Evolutionary conservation across 768 basidiomycete genomes (phyloP), one percentile per base, ranked within the genome.

Genomic region (Rhizopogon vulgaris): DNA sequence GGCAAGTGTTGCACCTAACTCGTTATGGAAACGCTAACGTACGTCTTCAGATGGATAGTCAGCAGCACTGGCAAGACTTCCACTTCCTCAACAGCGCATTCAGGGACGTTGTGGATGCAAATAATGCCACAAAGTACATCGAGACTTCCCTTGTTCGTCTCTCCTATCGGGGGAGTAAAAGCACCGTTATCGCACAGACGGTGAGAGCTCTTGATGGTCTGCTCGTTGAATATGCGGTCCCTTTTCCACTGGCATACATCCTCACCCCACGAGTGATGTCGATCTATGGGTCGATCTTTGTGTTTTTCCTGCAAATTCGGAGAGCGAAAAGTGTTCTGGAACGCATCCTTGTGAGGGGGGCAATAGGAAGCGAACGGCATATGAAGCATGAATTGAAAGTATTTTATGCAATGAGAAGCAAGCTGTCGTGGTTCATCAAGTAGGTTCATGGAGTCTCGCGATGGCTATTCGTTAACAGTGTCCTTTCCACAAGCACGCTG

Each of bases 401-500:
- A 12, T 83, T 91, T 58, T 89, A 88, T 63, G 85, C 85, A 0
- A 78, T 90, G 75, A 71, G 89, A 55, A 81, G 83, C 57, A 82
- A 84, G 51, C 59, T 93, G 53, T 85, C 85, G 52, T 93, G 90
- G 90, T 87, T 91, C 58, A 77, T 87, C 63, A 90, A 87, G 90
- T 90, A 61, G 59, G 85, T 76, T n/a, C 8, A 15, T 10, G 27
- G 15, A 40, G 30, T n/a, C 17, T 30, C 32, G 4, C 9, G 17
- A 12, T 30, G 6, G 43, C 36, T 41, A 56, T 25, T 60, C 11
- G 12, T 15, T 45, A 28, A 32, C 34, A n/a, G 54, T 41, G 56
- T 45, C 14, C 17, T 12, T 48, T 46, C 37, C 40, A 14, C 53
- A 88, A 45, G 87, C 57, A 78, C 78, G 0, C 59, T 89, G 36